Base-by-base conservation (phyloP, 352 stramenopile species). In the Phytophthora idaei region DNA sequence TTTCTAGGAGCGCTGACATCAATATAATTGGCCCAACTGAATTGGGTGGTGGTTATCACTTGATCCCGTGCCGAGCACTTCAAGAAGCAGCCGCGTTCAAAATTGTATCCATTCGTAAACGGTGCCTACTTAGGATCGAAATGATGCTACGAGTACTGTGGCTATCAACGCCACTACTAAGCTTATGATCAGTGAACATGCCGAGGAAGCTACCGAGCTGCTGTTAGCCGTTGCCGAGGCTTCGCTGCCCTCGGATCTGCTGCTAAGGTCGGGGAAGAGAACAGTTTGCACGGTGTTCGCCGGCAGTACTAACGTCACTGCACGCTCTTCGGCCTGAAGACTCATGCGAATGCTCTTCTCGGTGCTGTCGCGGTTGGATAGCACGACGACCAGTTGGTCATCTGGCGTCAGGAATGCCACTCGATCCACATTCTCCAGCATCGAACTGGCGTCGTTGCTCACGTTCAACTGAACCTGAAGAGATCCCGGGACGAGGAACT, bases 401-500 rank as follows among this genome's bases (percentile, higher is more conserved):
- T 84, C 65, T 21, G 78, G 78, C 4, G 75, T 86, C 42, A 69
- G 57, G 73, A 86, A 83, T 25, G 78, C 78, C 47, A 84, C 76
- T 25, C 63, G 69, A 53, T 86, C 76, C 15, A 86, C 76, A 21
- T 77, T 78, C 73, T 70, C 11, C 78, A 27, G 14, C 39, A 5
- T 68, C 6, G 56, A 56, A 39, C 64, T 81, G 12, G 61, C 93
- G 90, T 71, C 39, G 32, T 29, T 36, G 36, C 49, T 60, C 27
- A 31, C 57, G 27, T 39, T 59, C 57, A 55, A 15, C 62, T 65
- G 83, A 78, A 6, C 63, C 70, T 71, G 7, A 51, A 83, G 21
- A 5, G 57, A 57, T 7, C 92, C 70, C 4, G 79, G 56, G 44
- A 27, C 85, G 80, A 94, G 41, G 59, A 93, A 94, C 60, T 90